phyloP scores from a whole-genome alignment of 1,284 basidiomycete genomes.

The Coniophora puteana region DNA sequence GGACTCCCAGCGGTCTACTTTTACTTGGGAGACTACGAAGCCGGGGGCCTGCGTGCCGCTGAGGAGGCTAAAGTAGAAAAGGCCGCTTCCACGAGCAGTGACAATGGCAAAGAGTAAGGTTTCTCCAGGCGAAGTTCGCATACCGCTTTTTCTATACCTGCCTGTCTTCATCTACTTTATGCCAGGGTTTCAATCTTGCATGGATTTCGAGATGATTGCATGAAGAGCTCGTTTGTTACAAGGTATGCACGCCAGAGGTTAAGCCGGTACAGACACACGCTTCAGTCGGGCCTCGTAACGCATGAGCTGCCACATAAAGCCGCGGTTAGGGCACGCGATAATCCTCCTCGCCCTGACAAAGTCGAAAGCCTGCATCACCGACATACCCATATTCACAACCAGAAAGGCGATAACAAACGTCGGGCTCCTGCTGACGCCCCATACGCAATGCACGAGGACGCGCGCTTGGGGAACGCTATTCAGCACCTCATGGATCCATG shows the following conservation, averaged over 20 bases:
- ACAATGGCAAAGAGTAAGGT: slow-evolving; percentile 1
- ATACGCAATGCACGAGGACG: slow-evolving; percentile 47
- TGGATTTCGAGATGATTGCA: not conserved
- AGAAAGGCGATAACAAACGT: slow-evolving; percentile 45
- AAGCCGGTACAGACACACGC: too few species aligned
- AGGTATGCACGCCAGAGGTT: too few species aligned
- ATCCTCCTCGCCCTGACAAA: slow-evolving; percentile 17
- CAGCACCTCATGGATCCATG: slow-evolving; percentile 20
- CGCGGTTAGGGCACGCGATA: slow-evolving; percentile 26
- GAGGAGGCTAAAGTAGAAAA: slow-evolving; percentile 29
- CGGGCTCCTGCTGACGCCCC: slow-evolving; percentile 46
- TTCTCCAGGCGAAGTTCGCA: too few species aligned
- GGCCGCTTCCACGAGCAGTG: slow-evolving; percentile 11
- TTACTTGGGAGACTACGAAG: slow-evolving; percentile 50
- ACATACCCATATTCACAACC: slow-evolving; percentile 29
- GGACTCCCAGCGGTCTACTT: slow-evolving; percentile 60
- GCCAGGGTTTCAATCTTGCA: not conserved
- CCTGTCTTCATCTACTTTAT: not conserved
- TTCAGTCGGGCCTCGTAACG: too few species aligned
- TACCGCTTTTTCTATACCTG: not conserved
- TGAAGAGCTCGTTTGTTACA: too few species aligned
- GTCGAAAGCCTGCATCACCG: slow-evolving; percentile 20
- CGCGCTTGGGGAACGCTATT: not conserved
- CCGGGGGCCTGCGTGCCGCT: slow-evolving; percentile 32
- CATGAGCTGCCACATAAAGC: slow-evolving; percentile 25